Percentiles rank a stretch among this genome's conserved stretches.
Evolutionary conservation across 441 rosid species (phyloP).

Genomic region (Pelargonium myrrhifolium): DNA sequence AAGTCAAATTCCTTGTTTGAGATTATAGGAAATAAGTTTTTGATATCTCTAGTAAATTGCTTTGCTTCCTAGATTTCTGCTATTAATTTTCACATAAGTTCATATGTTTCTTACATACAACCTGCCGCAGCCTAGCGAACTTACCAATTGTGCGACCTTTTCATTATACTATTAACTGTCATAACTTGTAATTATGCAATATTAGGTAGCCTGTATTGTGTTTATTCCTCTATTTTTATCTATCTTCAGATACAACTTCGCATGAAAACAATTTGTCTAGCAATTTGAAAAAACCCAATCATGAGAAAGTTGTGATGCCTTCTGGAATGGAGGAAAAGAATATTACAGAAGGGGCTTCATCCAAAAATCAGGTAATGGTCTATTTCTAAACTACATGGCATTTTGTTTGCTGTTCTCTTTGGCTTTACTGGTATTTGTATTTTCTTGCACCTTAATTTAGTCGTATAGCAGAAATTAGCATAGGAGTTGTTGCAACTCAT

Average conservation of each 20-base stretch:
- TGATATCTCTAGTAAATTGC: not conserved
- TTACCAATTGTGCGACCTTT: too few species aligned
- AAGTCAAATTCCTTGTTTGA: too few species aligned
- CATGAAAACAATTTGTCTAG: constrained; percentile 16
- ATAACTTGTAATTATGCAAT: not conserved
- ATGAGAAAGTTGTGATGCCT: constrained; percentile 19
- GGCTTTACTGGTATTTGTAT: too few species aligned
- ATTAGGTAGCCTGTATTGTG: not conserved
- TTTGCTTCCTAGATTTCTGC: too few species aligned
- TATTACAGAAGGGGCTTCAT: constrained; percentile 22
- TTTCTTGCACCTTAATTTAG: too few species aligned
- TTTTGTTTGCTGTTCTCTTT: too few species aligned
- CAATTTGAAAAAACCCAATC: constrained; percentile 18
- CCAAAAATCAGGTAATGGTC: constrained; percentile 37
- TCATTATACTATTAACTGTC: not conserved
- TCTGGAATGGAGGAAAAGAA: constrained; percentile 26
- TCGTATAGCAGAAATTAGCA: too few species aligned
- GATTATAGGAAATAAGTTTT: too few species aligned
- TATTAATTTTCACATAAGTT: too few species aligned
- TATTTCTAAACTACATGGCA: not conserved
- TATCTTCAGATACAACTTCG: constrained; percentile 28
- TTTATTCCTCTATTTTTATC: constrained; percentile 8
- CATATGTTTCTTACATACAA: not conserved
- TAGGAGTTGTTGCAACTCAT: too few species aligned
- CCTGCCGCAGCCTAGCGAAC: too few species aligned